These are phyloP conservation scores for Chalciporus chontae DNA, from an alignment of 768 basidiomycete species.

Conservation along the genomic window DNA sequence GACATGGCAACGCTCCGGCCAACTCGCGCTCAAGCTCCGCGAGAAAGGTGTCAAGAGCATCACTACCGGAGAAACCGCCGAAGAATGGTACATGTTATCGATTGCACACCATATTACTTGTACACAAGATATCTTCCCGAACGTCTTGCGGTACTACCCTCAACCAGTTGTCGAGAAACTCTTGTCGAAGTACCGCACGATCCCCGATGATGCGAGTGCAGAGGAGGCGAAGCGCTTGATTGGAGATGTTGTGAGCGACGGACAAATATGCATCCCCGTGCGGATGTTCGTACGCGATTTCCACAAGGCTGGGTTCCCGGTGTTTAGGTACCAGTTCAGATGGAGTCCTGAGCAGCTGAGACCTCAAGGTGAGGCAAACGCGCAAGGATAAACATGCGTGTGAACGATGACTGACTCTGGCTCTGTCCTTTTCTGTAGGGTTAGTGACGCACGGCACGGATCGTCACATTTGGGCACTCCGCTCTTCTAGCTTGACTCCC, in stretches of 20 bases:
- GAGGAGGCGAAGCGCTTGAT: constrained; percentile 46
- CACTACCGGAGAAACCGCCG: constrained; percentile 63
- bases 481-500: constrained; percentile 43
- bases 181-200: constrained; percentile 39
- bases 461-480: constrained; percentile 57
- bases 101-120: constrained; percentile 58
- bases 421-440: constrained; percentile 35
- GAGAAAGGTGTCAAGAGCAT: constrained; percentile 60
- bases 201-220: constrained; percentile 38
- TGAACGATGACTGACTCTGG: not conserved
- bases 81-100: constrained; percentile 78
- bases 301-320: constrained; percentile 51
- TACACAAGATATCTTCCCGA: constrained; percentile 49
- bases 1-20: constrained; percentile 64
- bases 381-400: not conserved
- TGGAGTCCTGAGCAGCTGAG: constrained; percentile 65
- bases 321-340: constrained; percentile 63
- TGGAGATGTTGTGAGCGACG: constrained; percentile 58
- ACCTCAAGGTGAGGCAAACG: constrained; percentile 44
- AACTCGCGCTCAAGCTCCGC: constrained; percentile 49
- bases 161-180: constrained; percentile 43
- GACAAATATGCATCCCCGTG: constrained; percentile 67
- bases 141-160: constrained; percentile 61
- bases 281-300: constrained; percentile 62
- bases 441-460: constrained; percentile 73